These are phyloP conservation scores for Fomitopsis betulina DNA, from an alignment of 1,284 basidiomycete genomes.

Conservation along the genomic window DNA sequence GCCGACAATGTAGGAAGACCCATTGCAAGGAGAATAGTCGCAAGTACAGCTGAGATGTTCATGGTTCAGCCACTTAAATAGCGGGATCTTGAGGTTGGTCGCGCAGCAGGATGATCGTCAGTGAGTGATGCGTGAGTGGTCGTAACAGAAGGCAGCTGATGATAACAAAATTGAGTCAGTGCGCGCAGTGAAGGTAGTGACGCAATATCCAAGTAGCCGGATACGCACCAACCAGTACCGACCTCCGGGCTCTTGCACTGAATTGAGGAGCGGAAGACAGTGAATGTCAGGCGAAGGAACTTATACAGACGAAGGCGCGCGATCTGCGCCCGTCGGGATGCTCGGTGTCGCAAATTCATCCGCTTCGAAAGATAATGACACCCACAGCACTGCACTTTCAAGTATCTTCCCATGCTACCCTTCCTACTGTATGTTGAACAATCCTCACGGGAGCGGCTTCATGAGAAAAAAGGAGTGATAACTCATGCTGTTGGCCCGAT, in stretches of 20 bases:
- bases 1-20: not conserved
- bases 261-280: not conserved
- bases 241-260: not conserved
- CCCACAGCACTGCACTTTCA: too few relatives aligned
- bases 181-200: too few relatives aligned
- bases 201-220: too few relatives aligned
- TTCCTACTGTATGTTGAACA: too few relatives aligned
- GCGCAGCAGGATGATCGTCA: not conserved
- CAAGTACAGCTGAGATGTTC: not conserved
- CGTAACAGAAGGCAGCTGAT: not conserved
- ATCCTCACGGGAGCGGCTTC: too few relatives aligned
- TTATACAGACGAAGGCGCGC: not conserved
- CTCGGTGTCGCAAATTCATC: too few relatives aligned
- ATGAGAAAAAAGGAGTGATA: too few relatives aligned
- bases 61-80: not conserved
- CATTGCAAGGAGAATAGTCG: not conserved
- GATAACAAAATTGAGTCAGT: not conserved
- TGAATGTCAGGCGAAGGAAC: not conserved
- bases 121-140: not conserved
- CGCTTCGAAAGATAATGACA: too few relatives aligned
- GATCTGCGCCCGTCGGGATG: too few relatives aligned
- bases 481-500: too few relatives aligned
- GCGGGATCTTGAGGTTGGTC: too few relatives aligned
- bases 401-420: too few relatives aligned
- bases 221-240: not conserved